phyloP scores from a whole-genome alignment of 495 filamentous ascomycete species.

The Aspergillus nidulans region DNA sequence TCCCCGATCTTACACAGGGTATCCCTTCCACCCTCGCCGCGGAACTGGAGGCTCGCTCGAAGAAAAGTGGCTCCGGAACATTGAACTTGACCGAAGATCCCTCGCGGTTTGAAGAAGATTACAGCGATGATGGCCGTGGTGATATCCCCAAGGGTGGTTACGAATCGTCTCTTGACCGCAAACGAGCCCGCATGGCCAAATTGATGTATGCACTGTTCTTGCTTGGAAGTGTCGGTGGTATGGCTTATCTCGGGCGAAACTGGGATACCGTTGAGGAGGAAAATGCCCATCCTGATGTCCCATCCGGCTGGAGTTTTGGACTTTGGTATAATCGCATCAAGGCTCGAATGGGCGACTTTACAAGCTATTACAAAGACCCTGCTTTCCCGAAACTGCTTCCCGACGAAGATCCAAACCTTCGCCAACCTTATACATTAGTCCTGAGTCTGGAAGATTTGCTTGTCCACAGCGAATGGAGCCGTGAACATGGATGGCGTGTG shows the following conservation, averaged over 20 bases:
- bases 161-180: slow-evolving; percentile 82
- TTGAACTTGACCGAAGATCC: slow-evolving; percentile 59
- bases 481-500: slow-evolving; percentile 91
- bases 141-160: slow-evolving; percentile 80
- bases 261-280: slow-evolving; percentile 75
- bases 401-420: slow-evolving; percentile 74
- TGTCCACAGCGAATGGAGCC: slow-evolving; percentile 87
- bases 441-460: slow-evolving; percentile 90
- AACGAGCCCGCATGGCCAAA: slow-evolving; percentile 65
- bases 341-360: slow-evolving; percentile 66
- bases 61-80: slow-evolving; percentile 36
- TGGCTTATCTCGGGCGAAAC: slow-evolving; percentile 73
- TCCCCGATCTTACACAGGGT: slow-evolving; percentile 86
- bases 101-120: slow-evolving; percentile 41
- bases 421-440: slow-evolving; percentile 87
- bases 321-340: slow-evolving; percentile 75
- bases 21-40: slow-evolving; percentile 78
- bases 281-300: slow-evolving; percentile 58
- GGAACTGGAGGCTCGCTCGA: slow-evolving; percentile 59
- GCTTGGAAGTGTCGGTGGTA: slow-evolving; percentile 46
- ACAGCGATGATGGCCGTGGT: slow-evolving; percentile 45
- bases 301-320: slow-evolving; percentile 66
- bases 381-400: slow-evolving; percentile 92
- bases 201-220: slow-evolving; percentile 56
- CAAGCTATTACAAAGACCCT: slow-evolving; percentile 92